Base-by-base conservation (phyloP, 2,329 filamentous ascomycete genomes). In the Ophioceras dolichostomum region DNA sequence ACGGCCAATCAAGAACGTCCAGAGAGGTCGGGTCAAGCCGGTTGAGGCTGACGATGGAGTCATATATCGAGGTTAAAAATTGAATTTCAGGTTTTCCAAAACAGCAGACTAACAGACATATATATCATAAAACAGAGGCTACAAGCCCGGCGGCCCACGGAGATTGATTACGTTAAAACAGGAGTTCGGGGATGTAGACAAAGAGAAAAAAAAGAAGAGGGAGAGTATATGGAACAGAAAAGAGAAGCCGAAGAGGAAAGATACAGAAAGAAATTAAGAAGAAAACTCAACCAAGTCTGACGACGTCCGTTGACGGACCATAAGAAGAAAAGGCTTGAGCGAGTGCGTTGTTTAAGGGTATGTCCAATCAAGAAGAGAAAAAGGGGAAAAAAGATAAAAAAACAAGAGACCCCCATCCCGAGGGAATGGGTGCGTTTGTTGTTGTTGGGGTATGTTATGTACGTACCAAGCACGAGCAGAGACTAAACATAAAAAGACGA, bases 121-220 rank as follows among this genome's bases (percentile, higher is more conserved):
- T 26, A 26, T 26, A 26, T 26, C 22, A 12, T 26, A 12, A 26
- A 26, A 26, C 7, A 26, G 22, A 12, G 22, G 30, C 24, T 6
- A 36, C 6, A 36, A 30, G 10, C 28, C 22, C 14, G 16, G 31
- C 10, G 4, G 19, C 12, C 17, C 10, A 18, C 4, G 7, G 12
- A n/a, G 12, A 7, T n/a, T 8, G 22, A 26, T 26, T 26, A 26
- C 12, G 22, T 26, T 26, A 26, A 26, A 13, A 21, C 21, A 21
- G 13, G 5, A 10, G 36, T 39, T 39, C 12, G 14, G 14, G 24
- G 24, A 13, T 39, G 17, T 17, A 16, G 19, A 38, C 12, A 24
- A 24, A 28, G 17, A n/a, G 17, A 17, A 26, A 32, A 31, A 34
- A 19, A 39, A 37, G 22, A 22, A 19, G 34, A 34, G 30, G 29